These are phyloP conservation scores for Aspergillus haitiensis DNA, from an alignment of 495 filamentous ascomycete species.

Conservation along the genomic window DNA sequence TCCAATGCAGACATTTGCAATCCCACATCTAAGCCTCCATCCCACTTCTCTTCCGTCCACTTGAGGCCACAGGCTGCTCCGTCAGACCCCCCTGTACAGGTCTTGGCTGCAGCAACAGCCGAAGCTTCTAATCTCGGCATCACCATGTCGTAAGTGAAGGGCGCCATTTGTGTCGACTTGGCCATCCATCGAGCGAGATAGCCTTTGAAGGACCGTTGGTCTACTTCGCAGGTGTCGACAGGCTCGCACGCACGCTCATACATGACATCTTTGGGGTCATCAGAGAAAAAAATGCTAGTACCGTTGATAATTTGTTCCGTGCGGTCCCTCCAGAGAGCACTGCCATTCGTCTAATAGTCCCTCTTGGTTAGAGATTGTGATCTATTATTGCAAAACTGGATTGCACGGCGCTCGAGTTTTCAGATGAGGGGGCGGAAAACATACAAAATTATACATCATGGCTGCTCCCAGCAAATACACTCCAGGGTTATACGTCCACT, in stretches of 20 bases:
- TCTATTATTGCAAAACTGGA: neutral
- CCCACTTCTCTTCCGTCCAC: slow-evolving; percentile 57
- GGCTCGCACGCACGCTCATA: slow-evolving; percentile 66
- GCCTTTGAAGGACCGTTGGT: slow-evolving; percentile 83
- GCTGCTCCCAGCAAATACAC: slow-evolving; percentile 42
- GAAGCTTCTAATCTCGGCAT: slow-evolving; percentile 66
- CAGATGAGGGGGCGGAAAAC: slow-evolving; percentile 4
- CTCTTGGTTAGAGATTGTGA: too few species aligned
- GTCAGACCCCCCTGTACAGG: slow-evolving; percentile 62
- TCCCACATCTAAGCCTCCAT: slow-evolving; percentile 62
- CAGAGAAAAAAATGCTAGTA: slow-evolving; percentile 53
- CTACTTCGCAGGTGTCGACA: slow-evolving; percentile 62
- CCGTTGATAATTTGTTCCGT: slow-evolving; percentile 59
- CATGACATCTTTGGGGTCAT: slow-evolving; percentile 53
- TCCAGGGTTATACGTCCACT: slow-evolving; percentile 43
- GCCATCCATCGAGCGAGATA: slow-evolving; percentile 83
- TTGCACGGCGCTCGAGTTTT: neutral
- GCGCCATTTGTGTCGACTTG: slow-evolving; percentile 67
- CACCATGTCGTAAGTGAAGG: slow-evolving; percentile 61
- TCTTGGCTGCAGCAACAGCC: slow-evolving; percentile 64
- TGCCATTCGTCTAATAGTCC: slow-evolving; percentile 28
- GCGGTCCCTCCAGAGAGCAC: slow-evolving; percentile 57
- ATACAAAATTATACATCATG: slow-evolving; percentile 42
- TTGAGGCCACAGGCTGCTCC: slow-evolving; percentile 61
- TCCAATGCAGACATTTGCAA: slow-evolving; percentile 71